Conservation (phyloP, 352 stramenopile genomes). For the Thraustochytrium sp. region DNA sequence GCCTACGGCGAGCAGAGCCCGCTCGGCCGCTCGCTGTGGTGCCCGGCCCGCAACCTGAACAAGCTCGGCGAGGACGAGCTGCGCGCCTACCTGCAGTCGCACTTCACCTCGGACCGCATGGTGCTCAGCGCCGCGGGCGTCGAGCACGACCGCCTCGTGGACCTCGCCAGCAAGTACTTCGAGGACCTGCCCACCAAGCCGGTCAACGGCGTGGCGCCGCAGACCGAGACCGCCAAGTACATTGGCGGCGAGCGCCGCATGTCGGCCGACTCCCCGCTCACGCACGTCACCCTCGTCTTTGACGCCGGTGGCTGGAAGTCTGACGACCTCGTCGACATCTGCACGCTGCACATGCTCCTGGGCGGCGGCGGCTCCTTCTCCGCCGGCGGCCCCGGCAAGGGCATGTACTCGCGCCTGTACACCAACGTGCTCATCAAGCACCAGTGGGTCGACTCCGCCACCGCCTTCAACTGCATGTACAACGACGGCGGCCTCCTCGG, state of each 20-base stretch:
- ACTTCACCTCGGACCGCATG: slow-evolving; percentile 77
- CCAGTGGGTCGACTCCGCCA: slow-evolving; percentile 94
- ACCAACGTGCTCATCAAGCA: slow-evolving; percentile 93
- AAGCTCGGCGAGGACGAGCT: slow-evolving; percentile 66
- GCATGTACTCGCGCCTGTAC: slow-evolving; percentile 99
- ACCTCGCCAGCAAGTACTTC: slow-evolving; percentile 81
- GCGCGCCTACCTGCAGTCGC: slow-evolving; percentile 61
- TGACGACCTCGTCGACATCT: slow-evolving; percentile 85
- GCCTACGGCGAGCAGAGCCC: slow-evolving; percentile 68
- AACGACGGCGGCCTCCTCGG: slow-evolving; percentile 86
- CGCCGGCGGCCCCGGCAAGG: slow-evolving; percentile 95
- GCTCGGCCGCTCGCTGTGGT: slow-evolving; percentile 71
- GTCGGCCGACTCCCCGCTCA: slow-evolving; percentile 58
- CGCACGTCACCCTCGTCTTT: slow-evolving; percentile 89
- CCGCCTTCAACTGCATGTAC: slow-evolving; percentile 93
- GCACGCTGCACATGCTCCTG: slow-evolving; percentile 93
- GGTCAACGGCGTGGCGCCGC: slow-evolving; percentile 42
- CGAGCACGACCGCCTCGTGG: slow-evolving; percentile 84
- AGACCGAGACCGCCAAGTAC: slow-evolving; percentile 47
- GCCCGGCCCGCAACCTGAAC: slow-evolving; percentile 68
- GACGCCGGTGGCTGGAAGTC: slow-evolving; percentile 92
- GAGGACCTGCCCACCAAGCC: slow-evolving; percentile 53
- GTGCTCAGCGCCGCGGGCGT: slow-evolving; percentile 83
- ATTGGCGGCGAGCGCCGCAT: slow-evolving; percentile 42
- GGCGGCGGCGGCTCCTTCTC: slow-evolving; percentile 97